Evolutionary conservation across 345 rosid genomes (phyloP).

Genomic region (Carallia brachiata): DNA sequence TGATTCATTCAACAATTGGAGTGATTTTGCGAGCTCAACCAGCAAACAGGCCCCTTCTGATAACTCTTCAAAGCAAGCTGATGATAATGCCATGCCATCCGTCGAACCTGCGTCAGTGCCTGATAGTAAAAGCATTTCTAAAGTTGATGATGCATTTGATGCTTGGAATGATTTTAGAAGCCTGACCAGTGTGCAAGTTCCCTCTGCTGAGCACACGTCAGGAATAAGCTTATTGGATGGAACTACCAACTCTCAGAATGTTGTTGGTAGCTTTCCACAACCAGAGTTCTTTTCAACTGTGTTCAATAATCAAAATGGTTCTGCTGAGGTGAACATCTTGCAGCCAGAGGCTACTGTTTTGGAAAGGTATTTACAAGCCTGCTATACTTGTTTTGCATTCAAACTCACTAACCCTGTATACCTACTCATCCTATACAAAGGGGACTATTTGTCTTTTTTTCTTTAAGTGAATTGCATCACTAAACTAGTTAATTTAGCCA

Average conservation of each 20-base stretch:
- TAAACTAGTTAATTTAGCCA: not conserved
- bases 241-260: constrained; percentile 23
- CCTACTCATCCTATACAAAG: not conserved
- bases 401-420: not conserved
- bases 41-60: constrained; percentile 27
- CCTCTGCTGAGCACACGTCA: constrained; percentile 33
- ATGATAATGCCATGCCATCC: constrained; percentile 12
- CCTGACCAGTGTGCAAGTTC: constrained; percentile 28
- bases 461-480: not conserved
- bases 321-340: constrained; percentile 20
- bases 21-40: constrained; percentile 54
- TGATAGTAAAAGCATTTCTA: constrained; percentile 24
- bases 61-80: constrained; percentile 26
- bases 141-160: constrained; percentile 52
- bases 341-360: constrained; percentile 39
- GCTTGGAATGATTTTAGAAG: constrained; percentile 57
- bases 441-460: not conserved
- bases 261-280: constrained; percentile 34
- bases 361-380: constrained; percentile 39
- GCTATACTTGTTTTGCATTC: not conserved
- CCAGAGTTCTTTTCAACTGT: constrained; percentile 41
- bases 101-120: constrained; percentile 4
- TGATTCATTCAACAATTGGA: constrained; percentile 63
- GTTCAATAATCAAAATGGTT: constrained; percentile 28
- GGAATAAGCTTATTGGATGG: constrained; percentile 36